These are phyloP conservation scores for Flaveria trinervia DNA, from an alignment of 129 eudicot genomes.

Conservation along the genomic window DNA sequence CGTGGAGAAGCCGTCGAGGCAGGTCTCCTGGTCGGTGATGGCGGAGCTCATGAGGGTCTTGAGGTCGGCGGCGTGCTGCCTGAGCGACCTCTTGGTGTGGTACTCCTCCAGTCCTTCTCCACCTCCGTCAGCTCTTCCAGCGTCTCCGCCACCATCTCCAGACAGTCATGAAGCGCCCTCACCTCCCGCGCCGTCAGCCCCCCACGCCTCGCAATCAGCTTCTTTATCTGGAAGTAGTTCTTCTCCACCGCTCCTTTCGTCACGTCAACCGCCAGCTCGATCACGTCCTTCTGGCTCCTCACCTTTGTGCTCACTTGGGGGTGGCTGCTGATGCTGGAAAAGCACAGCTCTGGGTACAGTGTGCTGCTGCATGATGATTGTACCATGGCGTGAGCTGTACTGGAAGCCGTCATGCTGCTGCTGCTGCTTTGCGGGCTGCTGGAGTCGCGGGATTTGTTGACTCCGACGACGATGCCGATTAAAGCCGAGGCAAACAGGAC, in stretches of 20 bases:
- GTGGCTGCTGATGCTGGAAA: constrained; percentile 49
- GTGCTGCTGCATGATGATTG: constrained; percentile 73
- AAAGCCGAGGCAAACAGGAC: constrained; percentile 50
- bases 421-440: neutral
- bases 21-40: constrained; percentile 80
- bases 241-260: constrained; percentile 46
- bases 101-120: constrained; percentile 49
- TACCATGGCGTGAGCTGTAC: constrained; percentile 52
- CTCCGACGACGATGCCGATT: constrained; percentile 60
- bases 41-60: constrained; percentile 75
- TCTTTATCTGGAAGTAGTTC: constrained; percentile 48
- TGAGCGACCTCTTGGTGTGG: constrained; percentile 40
- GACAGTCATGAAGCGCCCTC: constrained; percentile 75
- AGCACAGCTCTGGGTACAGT: constrained; percentile 73
- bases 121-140: constrained; percentile 63
- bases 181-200: constrained; percentile 58
- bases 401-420: constrained; percentile 22
- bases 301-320: constrained; percentile 45
- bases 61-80: constrained; percentile 64
- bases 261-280: constrained; percentile 56
- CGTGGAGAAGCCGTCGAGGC: constrained; percentile 90
- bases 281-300: constrained; percentile 56
- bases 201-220: constrained; percentile 31
- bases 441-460: constrained; percentile 30
- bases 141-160: constrained; percentile 62